Base-by-base conservation (phyloP, 2,329 filamentous ascomycete genomes). In the Delphinella strobiligena region DNA sequence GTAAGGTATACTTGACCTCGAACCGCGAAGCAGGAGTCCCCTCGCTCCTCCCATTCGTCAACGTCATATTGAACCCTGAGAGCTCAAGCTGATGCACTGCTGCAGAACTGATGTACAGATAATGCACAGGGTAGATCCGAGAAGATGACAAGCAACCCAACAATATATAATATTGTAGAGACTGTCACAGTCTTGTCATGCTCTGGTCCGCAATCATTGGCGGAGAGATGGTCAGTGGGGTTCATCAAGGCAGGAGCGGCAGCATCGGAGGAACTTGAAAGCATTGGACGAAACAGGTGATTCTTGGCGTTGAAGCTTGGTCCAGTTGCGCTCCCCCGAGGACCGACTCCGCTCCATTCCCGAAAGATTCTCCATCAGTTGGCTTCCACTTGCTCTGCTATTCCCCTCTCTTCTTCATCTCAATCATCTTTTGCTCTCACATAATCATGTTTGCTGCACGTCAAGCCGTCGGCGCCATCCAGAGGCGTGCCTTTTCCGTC, bases 371-470 rank as follows among this genome's bases (percentile, higher is more conserved):
- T 8, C n/a, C 31, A 14, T 10, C 33, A 17, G 19, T 5, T 16
- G 9, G 10, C 5, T 17, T 35, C 33, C 14, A 5, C 19, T 3
- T 9, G 9, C n/a, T 82, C n/a, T 94, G 87, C 87, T 82, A 82
- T 2, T 74, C 82, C 0, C 86, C 87, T 0, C 63, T 93, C 31
- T 68, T 78, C 14, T 79, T 83, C 43, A 55, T 88, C 36, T 66
- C 93, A 48, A 87, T 85, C 0, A 69, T 93, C 7, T 69, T 79
- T 16, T 17, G 14, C 33, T 2, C 14, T 35, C 33, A 10, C 18
- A 11, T 53, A 62, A 80, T 53, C 49, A 88, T 93, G 85, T 89
- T 89, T 64, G 75, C 80, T 51, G 64, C 67, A 52, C 66, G 69
- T 54, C 64, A 69, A 52, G 53, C 47, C 35, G 64, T 70, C 54